Percentiles rank a stretch among this genome's conserved stretches.
Evolutionary conservation across 2,329 filamentous ascomycete genomes (phyloP).

Genomic region (Neophaeococcomyces mojaviensis): DNA sequence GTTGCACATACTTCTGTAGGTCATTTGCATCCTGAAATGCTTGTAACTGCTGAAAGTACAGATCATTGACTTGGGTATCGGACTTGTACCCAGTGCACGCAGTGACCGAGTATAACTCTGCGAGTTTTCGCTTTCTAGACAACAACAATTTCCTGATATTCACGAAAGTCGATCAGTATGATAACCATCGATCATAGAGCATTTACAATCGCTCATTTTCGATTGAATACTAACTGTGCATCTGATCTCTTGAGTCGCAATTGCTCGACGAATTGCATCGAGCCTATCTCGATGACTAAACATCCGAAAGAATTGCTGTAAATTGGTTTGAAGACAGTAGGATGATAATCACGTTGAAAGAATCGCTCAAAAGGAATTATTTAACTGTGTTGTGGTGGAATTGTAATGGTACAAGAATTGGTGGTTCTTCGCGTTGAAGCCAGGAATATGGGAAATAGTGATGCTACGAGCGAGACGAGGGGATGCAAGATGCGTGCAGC

Average conservation of each 20-base stretch:
- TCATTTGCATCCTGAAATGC: constrained; percentile 52
- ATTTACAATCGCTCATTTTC: constrained; percentile 24
- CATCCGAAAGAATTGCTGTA: constrained; percentile 44
- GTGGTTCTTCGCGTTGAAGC: constrained; percentile 6
- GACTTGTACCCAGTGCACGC: constrained; percentile 39
- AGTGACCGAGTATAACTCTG: constrained; percentile 78
- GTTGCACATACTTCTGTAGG: constrained; percentile 45
- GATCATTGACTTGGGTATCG: constrained; percentile 46
- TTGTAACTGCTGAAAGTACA: constrained; percentile 45
- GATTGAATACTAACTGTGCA: constrained; percentile 41
- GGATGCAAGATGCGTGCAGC: neutral
- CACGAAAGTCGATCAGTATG: constrained; percentile 30
- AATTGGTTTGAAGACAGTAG: constrained; percentile 31
- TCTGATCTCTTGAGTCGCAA: constrained; percentile 43
- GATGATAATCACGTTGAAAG: constrained; percentile 36
- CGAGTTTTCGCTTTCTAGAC: constrained; percentile 85
- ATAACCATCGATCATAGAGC: constrained; percentile 21
- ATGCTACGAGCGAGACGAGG: constrained; percentile 1
- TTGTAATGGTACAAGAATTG: constrained; percentile 22
- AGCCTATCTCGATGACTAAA: constrained; percentile 40
- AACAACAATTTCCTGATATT: constrained; percentile 51
- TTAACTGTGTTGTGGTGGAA: constrained; percentile 32
- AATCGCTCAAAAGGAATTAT: constrained; percentile 40
- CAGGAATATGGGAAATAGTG: constrained; percentile 7
- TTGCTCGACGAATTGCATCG: constrained; percentile 44